These are phyloP conservation scores for Pilatotrama ljubarskyi DNA, from an alignment of 768 basidiomycete species.

Conservation along the genomic window DNA sequence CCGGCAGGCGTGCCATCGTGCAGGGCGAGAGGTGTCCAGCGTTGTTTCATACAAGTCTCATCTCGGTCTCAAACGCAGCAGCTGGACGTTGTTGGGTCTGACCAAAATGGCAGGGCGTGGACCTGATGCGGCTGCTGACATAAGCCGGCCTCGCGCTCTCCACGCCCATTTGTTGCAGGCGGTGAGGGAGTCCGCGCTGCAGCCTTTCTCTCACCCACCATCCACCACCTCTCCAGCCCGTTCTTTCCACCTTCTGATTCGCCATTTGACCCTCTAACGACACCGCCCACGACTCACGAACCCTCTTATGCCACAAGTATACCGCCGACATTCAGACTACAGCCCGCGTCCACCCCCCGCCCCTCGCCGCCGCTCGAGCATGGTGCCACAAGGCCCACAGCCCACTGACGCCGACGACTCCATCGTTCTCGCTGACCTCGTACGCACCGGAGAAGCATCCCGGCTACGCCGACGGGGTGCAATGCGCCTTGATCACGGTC, in stretches of 20 bases:
- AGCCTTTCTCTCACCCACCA: conserved; percentile 5
- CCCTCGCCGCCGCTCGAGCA: conserved; percentile 25
- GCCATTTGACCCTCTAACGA: not conserved
- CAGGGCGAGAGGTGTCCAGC: not conserved
- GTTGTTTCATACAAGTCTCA: no score
- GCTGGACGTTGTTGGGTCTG: no score
- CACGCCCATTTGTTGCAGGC: conserved; percentile 18
- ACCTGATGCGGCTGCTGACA: conserved; percentile 9
- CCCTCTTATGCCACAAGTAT: conserved; percentile 31
- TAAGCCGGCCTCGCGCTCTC: conserved; percentile 21
- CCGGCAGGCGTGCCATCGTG: not conserved
- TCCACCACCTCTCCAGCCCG: not conserved
- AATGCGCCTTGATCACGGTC: conserved; percentile 56
- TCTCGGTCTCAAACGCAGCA: no score
- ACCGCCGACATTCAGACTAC: conserved; percentile 29
- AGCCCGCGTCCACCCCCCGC: conserved; percentile 21
- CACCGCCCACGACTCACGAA: conserved; percentile 7
- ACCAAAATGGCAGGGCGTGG: conserved; percentile 3
- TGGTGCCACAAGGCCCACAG: conserved; percentile 20
- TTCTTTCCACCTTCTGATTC: not conserved
- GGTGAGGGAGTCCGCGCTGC: conserved; percentile 2
- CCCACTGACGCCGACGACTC: conserved; percentile 61
- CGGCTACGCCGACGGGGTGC: conserved; percentile 73
- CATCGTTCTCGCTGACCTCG: conserved; percentile 71
- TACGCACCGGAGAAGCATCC: conserved; percentile 74